Evolutionary conservation across 2,329 filamentous ascomycete species (phyloP).

Genomic region (Colletotrichum tanaceti): DNA sequence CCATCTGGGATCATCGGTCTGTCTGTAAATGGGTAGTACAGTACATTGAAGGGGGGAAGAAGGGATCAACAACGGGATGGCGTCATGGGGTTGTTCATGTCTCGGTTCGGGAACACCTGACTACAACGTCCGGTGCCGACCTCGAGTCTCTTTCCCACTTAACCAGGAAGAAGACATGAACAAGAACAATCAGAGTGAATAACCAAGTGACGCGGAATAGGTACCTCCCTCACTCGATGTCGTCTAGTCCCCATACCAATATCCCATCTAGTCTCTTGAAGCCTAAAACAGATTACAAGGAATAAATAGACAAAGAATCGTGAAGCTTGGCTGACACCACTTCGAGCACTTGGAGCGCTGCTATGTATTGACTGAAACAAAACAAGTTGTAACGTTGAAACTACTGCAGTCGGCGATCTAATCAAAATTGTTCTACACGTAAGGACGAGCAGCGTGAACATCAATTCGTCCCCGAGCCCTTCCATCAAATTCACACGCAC

Average conservation of each 20-base stretch:
- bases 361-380: too few species aligned
- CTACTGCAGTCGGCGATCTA: neutral
- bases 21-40: neutral
- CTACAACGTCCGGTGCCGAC: constrained; percentile 20
- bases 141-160: constrained; percentile 16
- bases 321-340: neutral
- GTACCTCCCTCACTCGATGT: too few species aligned
- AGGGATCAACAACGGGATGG: constrained; percentile 1
- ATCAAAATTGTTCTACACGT: constrained; percentile 2
- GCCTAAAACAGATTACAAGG: too few species aligned
- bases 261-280: too few species aligned
- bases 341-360: neutral
- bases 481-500: neutral
- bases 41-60: neutral
- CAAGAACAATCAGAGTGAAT: too few species aligned
- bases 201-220: too few species aligned
- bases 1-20: neutral
- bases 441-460: neutral
- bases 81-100: constrained; percentile 25
- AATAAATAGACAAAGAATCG: too few species aligned
- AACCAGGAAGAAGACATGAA: too few species aligned
- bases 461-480: neutral
- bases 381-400: neutral
- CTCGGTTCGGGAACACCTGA: constrained; percentile 25
- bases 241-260: too few species aligned